phyloP scores from a whole-genome alignment of 805 yeast genomes.

The Scheffersomyces stipitis region DNA sequence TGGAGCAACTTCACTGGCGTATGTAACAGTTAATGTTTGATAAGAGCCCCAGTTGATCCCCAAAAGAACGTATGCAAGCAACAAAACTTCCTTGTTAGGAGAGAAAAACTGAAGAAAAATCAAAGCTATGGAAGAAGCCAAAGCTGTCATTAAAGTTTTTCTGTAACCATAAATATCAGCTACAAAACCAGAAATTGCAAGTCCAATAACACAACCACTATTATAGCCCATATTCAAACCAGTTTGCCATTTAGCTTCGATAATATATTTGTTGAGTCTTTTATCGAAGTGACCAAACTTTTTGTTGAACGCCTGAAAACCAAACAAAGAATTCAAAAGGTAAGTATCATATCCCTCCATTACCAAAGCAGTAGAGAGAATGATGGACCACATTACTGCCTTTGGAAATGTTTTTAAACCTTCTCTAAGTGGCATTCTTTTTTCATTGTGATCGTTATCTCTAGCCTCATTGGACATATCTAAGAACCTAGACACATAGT shows the following conservation, averaged over 20 bases:
- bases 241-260: slow-evolving; percentile 44
- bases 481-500: slow-evolving; percentile 36
- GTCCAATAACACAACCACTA: slow-evolving; percentile 43
- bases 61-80: slow-evolving; percentile 42
- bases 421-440: slow-evolving; percentile 33
- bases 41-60: slow-evolving; percentile 60
- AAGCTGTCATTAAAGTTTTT: slow-evolving; percentile 33
- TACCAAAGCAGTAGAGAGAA: slow-evolving; percentile 40
- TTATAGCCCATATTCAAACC: slow-evolving; percentile 33
- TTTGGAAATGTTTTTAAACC: slow-evolving; percentile 38
- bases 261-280: slow-evolving; percentile 24
- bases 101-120: slow-evolving; percentile 51
- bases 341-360: slow-evolving; percentile 46
- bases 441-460: slow-evolving; percentile 33
- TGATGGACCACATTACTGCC: slow-evolving; percentile 45
- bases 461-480: slow-evolving; percentile 39
- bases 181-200: slow-evolving; percentile 43
- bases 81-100: slow-evolving; percentile 33
- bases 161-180: slow-evolving; percentile 49
- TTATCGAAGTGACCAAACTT: slow-evolving; percentile 34
- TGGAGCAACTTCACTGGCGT: slow-evolving; percentile 59
- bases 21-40: slow-evolving; percentile 50
- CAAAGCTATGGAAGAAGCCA: slow-evolving; percentile 31
- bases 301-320: slow-evolving; percentile 33
- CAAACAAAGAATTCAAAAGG: slow-evolving; percentile 37